These are phyloP conservation scores for Alloteropsis semialata DNA, from an alignment of 176 grass and related monocot genomes.

Conservation along the genomic window DNA sequence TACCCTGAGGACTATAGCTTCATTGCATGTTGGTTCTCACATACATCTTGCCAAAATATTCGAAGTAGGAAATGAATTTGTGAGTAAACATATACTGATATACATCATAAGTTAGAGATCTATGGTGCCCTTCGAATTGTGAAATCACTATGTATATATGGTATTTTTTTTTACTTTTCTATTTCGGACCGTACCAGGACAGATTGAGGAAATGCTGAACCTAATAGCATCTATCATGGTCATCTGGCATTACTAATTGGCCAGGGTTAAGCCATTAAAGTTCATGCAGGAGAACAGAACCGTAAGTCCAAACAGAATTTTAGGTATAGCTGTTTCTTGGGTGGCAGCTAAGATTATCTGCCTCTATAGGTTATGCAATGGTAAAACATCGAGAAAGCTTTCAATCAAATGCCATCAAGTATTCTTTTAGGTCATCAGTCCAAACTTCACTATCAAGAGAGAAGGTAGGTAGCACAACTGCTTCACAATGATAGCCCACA, in stretches of 20 bases:
- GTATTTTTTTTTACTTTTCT: background rate
- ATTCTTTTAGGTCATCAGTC: background rate
- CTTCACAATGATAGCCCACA: background rate
- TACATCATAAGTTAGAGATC: slow-evolving; percentile 17
- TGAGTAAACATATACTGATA: background rate
- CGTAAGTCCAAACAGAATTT: background rate
- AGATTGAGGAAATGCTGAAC: background rate
- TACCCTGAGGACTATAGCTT: background rate
- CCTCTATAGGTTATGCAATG: too few relatives aligned
- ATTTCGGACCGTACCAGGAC: background rate
- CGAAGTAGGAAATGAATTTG: background rate
- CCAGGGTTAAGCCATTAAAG: background rate
- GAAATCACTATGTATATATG: background rate
- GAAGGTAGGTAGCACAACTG: background rate
- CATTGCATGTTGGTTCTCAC: slow-evolving; percentile 1
- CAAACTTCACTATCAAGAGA: slow-evolving; percentile 16
- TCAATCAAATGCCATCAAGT: background rate
- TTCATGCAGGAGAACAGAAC: background rate
- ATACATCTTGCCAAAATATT: slow-evolving; percentile 15
- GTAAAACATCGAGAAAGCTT: background rate
- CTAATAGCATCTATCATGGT: slow-evolving; percentile 6
- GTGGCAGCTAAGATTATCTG: background rate
- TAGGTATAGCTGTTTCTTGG: background rate
- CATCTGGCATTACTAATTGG: background rate
- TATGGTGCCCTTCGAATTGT: background rate